A percentile compares a stretch with the other conserved stretches of the same genome.
Evolutionary conservation across 31 red algal species (phyloP).

Genomic region (Asparagopsis taxiformis): DNA sequence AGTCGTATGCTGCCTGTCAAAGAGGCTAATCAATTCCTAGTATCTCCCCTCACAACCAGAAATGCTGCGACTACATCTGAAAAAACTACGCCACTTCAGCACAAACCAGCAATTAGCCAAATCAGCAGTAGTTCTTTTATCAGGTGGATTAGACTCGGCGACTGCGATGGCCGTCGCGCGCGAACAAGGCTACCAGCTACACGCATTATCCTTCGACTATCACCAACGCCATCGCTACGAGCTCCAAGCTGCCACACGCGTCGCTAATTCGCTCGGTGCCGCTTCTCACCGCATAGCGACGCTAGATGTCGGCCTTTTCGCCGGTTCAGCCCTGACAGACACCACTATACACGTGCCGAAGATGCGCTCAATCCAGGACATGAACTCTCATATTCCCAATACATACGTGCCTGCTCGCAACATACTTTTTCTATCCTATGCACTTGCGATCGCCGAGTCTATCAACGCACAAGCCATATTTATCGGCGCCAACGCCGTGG

Average conservation of each 20-base stretch:
- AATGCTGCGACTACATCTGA: neutral
- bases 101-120: neutral
- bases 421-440: slow-evolving; percentile 86
- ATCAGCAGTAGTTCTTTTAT: slow-evolving; percentile 84
- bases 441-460: slow-evolving; percentile 87
- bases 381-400: slow-evolving; percentile 36
- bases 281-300: slow-evolving; percentile 24
- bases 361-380: neutral
- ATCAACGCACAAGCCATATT: slow-evolving; percentile 57
- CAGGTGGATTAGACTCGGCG: slow-evolving; percentile 85
- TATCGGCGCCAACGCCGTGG: slow-evolving; percentile 94
- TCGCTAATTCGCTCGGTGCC: slow-evolving; percentile 39
- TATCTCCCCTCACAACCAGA: too few relatives aligned
- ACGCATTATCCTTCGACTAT: slow-evolving; percentile 91
- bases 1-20: neutral
- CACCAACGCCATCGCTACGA: slow-evolving; percentile 81
- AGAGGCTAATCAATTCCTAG: neutral
- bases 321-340: slow-evolving; percentile 67
- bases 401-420: slow-evolving; percentile 98
- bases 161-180: slow-evolving; percentile 82
- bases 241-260: slow-evolving; percentile 38
- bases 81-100: neutral
- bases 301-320: slow-evolving; percentile 56
- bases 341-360: slow-evolving; percentile 30
- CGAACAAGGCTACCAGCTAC: slow-evolving; percentile 21